Evolutionary conservation across 345 rosid species (phyloP), one percentile per base, ranked within the genome.

Genomic region (Mangifera indica): DNA sequence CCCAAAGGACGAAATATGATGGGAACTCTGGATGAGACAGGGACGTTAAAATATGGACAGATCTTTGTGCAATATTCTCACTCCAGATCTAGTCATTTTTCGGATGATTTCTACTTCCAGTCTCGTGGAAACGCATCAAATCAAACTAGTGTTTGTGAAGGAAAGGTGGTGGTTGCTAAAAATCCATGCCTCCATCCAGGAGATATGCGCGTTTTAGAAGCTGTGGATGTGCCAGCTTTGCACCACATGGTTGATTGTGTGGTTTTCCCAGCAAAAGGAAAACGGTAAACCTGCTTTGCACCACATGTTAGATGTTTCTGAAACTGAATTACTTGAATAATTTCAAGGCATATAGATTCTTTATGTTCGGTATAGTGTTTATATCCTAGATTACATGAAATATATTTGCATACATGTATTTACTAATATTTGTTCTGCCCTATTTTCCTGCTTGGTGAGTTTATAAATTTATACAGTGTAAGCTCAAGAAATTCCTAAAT

Each of bases 211-310:
- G 67, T 79, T 60, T 55, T 61, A n/a, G n/a, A 62, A 48, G 82
- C 82, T 24, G 77, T 79, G 22, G 46, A 79, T 44, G 77, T 71
- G 14, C 71, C 72, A 0, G 71, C 55, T 22, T 49, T 79, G 63
- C 67, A 63, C 68, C 80, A 81, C 18, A 71, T 81, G 79, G 72
- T 74, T 34, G 84, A 77, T 45, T 77, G 79, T 49, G 53, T 74
- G 20, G 77, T 81, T 34, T 81, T 86, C 68, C 89, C 87, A 1
- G 83, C 82, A 65, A 83, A 80, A 74, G 89, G 89, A 56, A 37
- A n/a, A 32, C 78, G 89, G 85, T 86, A 78, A 7, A 10, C 9
- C 40, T 18, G 3, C 32, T 32, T 32, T 44, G 2, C n/a, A 44
- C 0, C 11, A 20, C 32, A 53, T 4, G 1, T 29, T 20, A 51